Percentiles rank a stretch among this genome's conserved stretches.
Conservation (phyloP, 139 green algal genomes). For the Coccomyxa sp. region DNA sequence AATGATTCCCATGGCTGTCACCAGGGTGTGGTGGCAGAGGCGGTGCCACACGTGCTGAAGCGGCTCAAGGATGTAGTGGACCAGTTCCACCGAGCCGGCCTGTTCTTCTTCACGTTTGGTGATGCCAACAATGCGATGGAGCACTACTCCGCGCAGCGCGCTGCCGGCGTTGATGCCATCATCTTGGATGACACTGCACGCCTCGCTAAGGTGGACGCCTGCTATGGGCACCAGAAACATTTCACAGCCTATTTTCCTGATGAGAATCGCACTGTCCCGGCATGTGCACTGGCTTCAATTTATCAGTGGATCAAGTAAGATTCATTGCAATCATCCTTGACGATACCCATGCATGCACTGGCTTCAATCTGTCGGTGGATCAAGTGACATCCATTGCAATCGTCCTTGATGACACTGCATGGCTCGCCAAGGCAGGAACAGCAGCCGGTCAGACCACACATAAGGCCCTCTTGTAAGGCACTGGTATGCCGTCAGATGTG, state of each 20-base stretch:
- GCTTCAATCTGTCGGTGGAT: too few species aligned
- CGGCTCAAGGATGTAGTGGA: slow-evolving; percentile 25
- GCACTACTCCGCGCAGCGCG: slow-evolving; percentile 24
- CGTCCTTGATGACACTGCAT: too few species aligned
- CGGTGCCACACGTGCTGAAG: slow-evolving; percentile 13
- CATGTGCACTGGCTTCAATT: too few species aligned
- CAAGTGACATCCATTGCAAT: too few species aligned
- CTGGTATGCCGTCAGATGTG: too few species aligned
- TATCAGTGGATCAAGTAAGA: too few species aligned
- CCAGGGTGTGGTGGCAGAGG: slow-evolving; percentile 39
- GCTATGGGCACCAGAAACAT: not conserved
- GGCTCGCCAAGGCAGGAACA: too few species aligned
- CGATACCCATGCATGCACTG: not conserved
- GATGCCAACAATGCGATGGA: slow-evolving; percentile 37
- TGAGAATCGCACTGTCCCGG: not conserved
- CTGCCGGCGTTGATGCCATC: slow-evolving; percentile 38
- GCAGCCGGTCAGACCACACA: too few species aligned
- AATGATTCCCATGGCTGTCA: not conserved
- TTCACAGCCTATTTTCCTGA: not conserved
- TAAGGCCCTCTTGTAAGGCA: too few species aligned
- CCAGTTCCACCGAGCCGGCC: slow-evolving; percentile 28
- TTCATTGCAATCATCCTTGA: too few species aligned
- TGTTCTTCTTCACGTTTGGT: slow-evolving; percentile 47
- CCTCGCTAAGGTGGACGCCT: slow-evolving; percentile 17
- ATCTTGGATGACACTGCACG: slow-evolving; percentile 40